phyloP scores from a whole-genome alignment of 1,284 basidiomycete genomes.

The Marasmius oreades region DNA sequence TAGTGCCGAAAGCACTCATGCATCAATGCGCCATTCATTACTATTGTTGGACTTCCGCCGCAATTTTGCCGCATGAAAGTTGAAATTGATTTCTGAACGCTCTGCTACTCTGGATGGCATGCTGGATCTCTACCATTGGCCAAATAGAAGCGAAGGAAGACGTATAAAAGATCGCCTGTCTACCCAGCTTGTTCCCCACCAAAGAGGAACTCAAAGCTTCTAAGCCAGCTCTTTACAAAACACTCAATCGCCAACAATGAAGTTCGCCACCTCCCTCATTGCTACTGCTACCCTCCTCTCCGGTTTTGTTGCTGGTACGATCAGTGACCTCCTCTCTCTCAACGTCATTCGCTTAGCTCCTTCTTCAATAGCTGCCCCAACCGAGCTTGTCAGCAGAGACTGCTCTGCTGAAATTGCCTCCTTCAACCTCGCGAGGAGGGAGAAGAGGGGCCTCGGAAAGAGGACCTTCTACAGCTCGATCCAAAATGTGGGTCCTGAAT shows the following conservation, averaged over 20 bases:
- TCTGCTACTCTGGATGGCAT: neutral
- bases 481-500: conserved; percentile 18
- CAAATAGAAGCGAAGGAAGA: neutral
- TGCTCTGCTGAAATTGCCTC: conserved; percentile 20
- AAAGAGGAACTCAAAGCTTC: neutral
- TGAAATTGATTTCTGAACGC: neutral
- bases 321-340: neutral
- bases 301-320: conserved; percentile 20
- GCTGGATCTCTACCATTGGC: neutral
- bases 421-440: conserved; percentile 20
- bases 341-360: neutral
- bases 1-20: conserved; percentile 7
- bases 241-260: neutral
- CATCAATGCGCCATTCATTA: neutral
- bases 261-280: conserved; percentile 12
- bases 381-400: conserved; percentile 15
- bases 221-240: neutral
- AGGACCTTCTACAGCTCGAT: conserved; percentile 18
- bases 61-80: neutral
- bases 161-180: neutral
- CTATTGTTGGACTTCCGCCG: neutral
- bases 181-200: neutral
- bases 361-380: conserved; percentile 9
- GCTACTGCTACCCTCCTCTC: conserved; percentile 18
- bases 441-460: conserved; percentile 20